Conservation (phyloP, 2,329 filamentous ascomycete genomes). For the Penicillium carneum region DNA sequence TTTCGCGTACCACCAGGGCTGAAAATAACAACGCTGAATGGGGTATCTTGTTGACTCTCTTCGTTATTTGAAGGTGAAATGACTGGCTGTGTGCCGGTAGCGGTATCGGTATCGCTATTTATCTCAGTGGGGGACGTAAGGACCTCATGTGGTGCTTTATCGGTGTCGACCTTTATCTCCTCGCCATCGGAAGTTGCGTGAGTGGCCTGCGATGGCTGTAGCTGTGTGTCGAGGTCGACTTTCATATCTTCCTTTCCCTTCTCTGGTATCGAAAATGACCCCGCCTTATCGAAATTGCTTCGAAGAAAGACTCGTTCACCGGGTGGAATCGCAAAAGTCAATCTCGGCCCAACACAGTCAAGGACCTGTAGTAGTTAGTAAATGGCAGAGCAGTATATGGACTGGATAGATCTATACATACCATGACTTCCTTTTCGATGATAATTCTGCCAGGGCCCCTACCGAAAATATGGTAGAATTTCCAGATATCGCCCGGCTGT, state of each 20-base stretch:
- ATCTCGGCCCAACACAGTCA: slow-evolving; percentile 39
- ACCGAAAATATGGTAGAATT: slow-evolving; percentile 44
- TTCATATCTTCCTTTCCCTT: not conserved
- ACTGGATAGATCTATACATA: slow-evolving; percentile 30
- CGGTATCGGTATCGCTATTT: not conserved
- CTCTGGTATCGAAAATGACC: slow-evolving; percentile 5
- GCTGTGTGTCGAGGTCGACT: not conserved
- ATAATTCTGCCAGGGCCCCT: slow-evolving; percentile 38
- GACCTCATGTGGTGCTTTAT: not conserved
- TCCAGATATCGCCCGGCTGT: slow-evolving; percentile 53
- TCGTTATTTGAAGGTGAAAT: not conserved
- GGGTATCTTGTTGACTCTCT: not conserved
- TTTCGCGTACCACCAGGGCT: slow-evolving; percentile 11
- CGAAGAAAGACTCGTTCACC: slow-evolving; percentile 48
- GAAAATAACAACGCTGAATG: slow-evolving; percentile 27
- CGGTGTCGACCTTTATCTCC: not conserved
- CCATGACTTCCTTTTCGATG: slow-evolving; percentile 55
- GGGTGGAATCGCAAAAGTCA: slow-evolving; percentile 52
- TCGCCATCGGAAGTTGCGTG: not conserved
- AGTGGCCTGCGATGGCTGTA: not conserved
- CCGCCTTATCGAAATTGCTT: slow-evolving; percentile 9
- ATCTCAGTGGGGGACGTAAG: not conserved
- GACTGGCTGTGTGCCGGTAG: not conserved
- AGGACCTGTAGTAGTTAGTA: slow-evolving; percentile 41
- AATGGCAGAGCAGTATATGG: not conserved